These are phyloP conservation scores for Vicia sativa DNA, from an alignment of 306 rosid genomes.

Conservation along the genomic window DNA sequence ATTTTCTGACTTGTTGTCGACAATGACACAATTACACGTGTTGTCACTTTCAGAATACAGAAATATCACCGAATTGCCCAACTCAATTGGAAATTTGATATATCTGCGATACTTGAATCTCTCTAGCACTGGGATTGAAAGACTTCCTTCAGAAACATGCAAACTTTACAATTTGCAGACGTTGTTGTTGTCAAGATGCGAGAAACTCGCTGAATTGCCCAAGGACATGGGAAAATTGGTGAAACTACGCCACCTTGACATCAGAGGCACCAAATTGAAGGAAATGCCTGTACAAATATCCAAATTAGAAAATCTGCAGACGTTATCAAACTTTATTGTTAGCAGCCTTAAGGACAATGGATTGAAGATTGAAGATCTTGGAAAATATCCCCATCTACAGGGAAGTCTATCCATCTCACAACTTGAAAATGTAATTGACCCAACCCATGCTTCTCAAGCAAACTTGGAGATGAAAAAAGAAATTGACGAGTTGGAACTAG, in stretches of 20 bases:
- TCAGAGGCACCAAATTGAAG: neutral
- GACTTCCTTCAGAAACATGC: neutral
- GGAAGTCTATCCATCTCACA: neutral
- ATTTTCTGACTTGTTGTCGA: no score
- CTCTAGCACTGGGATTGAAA: neutral
- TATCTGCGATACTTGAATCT: neutral
- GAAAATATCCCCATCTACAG: neutral
- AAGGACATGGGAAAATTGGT: neutral
- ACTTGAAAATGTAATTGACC: neutral
- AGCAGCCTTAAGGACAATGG: neutral
- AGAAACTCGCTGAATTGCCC: neutral
- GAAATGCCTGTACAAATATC: neutral
- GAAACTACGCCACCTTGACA: neutral
- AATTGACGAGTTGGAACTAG: neutral
- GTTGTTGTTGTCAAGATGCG: conserved; percentile 13
- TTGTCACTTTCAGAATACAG: neutral
- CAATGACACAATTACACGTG: no score
- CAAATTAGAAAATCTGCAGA: neutral
- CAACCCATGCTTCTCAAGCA: neutral
- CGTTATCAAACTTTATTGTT: neutral
- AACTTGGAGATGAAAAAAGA: neutral
- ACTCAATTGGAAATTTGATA: conserved; percentile 16
- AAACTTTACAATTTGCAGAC: conserved; percentile 37
- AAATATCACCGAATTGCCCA: neutral
- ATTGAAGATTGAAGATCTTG: neutral